Base-by-base conservation (phyloP, 805 yeast species). In the Grigorovia jiainica region DNA sequence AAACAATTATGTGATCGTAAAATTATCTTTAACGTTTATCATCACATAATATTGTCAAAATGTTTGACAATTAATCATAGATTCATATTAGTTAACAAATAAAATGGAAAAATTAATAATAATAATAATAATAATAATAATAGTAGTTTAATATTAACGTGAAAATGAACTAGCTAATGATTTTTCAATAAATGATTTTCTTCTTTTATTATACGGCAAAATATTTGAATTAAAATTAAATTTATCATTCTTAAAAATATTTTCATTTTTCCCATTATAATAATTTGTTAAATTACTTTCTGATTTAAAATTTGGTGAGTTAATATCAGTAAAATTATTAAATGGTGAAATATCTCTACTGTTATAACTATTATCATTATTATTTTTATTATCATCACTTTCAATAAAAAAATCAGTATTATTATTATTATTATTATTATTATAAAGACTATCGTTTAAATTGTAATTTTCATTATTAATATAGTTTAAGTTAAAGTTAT, bases 111-210 rank as follows among this genome's bases (percentile, higher is more conserved):
- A n/a, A n/a, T n/a, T n/a, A n/a, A n/a, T n/a, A n/a, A n/a, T n/a
- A n/a, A n/a, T n/a, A n/a, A n/a, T n/a, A n/a, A n/a, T n/a, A n/a
- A n/a, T n/a, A n/a, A n/a, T n/a, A n/a, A n/a, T n/a, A n/a, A n/a
- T n/a, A n/a, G n/a, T n/a, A n/a, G n/a, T n/a, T n/a, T n/a, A n/a
- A n/a, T n/a, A n/a, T 13, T 24, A 24, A 10, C 13, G 43, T 2
- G 53, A 45, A 36, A 52, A 51, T 5, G 54, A 50, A 18, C 36
- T 50, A n/a, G 52, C 43, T 19, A 52, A 36, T 11, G 57, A 51
- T 38, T 47, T 42, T 39, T 52, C 54, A 27, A 52, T 52, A 36
- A 45, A 51, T 9, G 57, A 52, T 40, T 49, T 49, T 36, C 45
- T 48, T 32, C 57, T 47, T 19, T 37, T 39, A 29, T 42, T 34